Evolutionary conservation across 805 yeast species (phyloP), one percentile per base, ranked within the genome.

Genomic region (Candida vartiovaarae): DNA sequence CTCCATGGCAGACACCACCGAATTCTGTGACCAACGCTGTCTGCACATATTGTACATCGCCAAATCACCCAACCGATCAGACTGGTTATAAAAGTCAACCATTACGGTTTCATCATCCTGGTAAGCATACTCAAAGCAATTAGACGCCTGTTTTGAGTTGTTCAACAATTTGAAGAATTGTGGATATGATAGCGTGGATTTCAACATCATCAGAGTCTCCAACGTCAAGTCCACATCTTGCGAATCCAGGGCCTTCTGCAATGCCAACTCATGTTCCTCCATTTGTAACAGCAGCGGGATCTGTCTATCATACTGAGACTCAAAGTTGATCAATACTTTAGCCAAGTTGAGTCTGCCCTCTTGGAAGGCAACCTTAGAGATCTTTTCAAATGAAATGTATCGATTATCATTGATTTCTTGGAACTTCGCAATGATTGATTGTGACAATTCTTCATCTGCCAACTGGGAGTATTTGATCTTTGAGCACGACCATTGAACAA

Each of bases 271-370:
- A 36, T 77, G 69, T 53, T 86, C 89, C 37, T 84, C 88, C 71
- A 86, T 80, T 24, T 76, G 78, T 25, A 88, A 59, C 32, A 87
- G 69, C 40, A 82, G 67, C 8, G 79, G 74, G 1, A 88, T 75
- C 49, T 83, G 84, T 44, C 75, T 72, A 6, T 70, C 66, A 1
- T 83, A 72, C 10, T 66, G 55, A 1, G 53, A 82, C 56, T 93
- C 98, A 46, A 79, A 62, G 39, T 79, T 73, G 9, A 85, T 70
- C n/a, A 93, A 61, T 36, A 73, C 66, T 42, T 82, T 76, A 32
- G 96, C 82, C 24, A 93, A 63, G 25, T 71, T 68, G 8, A 74
- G 60, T 27, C 98, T 69, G 1, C 98, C 98, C 61, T 91, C 97
- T 54, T 82, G 81, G 53, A 74, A 76, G 1, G 95, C 93, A 15